Conservation (phyloP, 345 rosid genomes). For the Pistacia integerrima region DNA sequence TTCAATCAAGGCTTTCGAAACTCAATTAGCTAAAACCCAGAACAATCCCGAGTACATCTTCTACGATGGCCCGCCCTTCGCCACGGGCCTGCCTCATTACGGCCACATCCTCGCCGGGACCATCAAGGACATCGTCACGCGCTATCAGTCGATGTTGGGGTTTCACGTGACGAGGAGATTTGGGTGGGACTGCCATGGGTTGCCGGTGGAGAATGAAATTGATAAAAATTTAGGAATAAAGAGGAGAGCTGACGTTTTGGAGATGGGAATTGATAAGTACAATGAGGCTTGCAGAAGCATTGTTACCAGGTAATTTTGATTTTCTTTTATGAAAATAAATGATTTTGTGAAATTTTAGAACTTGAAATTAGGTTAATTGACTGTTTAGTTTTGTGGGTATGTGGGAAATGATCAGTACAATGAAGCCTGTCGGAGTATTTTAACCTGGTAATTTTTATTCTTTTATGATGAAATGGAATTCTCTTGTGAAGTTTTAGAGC, state of each 20-base stretch:
- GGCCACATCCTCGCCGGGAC: constrained; percentile 98
- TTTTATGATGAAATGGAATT: too few species aligned
- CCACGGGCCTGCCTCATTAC: constrained; percentile 96
- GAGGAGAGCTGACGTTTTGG: constrained; percentile 64
- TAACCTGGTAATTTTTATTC: too few species aligned
- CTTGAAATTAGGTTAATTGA: too few species aligned
- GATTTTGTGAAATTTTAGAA: too few species aligned
- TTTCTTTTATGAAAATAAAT: too few species aligned
- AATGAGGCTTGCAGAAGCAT: constrained; percentile 91
- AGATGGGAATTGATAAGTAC: constrained; percentile 84
- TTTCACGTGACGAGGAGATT: constrained; percentile 94
- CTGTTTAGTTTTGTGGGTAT: too few species aligned
- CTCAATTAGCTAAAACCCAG: constrained; percentile 64
- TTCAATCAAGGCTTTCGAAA: constrained; percentile 75
- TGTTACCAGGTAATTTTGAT: constrained; percentile 49
- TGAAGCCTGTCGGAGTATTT: too few species aligned
- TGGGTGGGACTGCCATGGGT: constrained; percentile 99
- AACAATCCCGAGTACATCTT: constrained; percentile 75
- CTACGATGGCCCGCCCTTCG: constrained; percentile 99
- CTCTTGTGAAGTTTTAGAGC: too few species aligned
- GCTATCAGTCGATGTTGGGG: constrained; percentile 87
- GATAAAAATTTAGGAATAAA: constrained; percentile 63
- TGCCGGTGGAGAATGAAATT: constrained; percentile 94
- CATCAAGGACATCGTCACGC: constrained; percentile 89
- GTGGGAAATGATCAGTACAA: too few species aligned